Conservation (phyloP, 2,329 filamentous ascomycete genomes). For the Sarocladium strictum region DNA sequence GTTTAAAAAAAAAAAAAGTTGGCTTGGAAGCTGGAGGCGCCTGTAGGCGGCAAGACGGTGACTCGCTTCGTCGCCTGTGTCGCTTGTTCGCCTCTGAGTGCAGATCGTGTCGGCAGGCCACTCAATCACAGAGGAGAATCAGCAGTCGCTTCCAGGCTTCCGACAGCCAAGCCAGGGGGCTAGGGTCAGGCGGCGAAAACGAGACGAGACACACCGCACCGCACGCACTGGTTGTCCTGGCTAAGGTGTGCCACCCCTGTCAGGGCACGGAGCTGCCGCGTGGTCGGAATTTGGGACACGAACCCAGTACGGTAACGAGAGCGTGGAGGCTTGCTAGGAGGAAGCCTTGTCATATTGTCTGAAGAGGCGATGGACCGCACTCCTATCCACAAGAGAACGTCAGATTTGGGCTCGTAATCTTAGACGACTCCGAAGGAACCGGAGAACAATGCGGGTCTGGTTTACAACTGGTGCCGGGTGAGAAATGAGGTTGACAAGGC, state of each 20-base stretch:
- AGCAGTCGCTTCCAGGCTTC: neutral
- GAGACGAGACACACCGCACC: neutral
- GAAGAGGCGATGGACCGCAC: neutral
- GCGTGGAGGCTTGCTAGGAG: neutral
- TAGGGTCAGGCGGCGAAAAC: conserved; percentile 2
- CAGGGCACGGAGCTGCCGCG: neutral
- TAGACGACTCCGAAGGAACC: neutral
- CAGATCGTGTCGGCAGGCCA: conserved; percentile 8
- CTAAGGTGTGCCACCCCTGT: conserved; percentile 3
- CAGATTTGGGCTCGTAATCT: neutral
- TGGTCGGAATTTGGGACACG: conserved; percentile 8
- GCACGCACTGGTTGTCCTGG: neutral
- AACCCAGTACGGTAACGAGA: conserved; percentile 8
- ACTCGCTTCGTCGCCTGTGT: conserved; percentile 1
- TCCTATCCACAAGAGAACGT: neutral
- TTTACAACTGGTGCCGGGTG: too few relatives aligned
- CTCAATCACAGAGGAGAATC: conserved; percentile 7
- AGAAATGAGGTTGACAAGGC: too few relatives aligned
- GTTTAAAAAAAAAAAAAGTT: neutral
- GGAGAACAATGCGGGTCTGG: too few relatives aligned
- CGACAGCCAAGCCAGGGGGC: conserved; percentile 1
- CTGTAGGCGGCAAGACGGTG: neutral
- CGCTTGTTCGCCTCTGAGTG: conserved; percentile 7
- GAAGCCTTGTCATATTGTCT: neutral
- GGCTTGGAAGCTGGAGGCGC: neutral